These are phyloP conservation scores for Leishmania amazonensis DNA, from an alignment of 208 protist genomes.

Conservation along the genomic window DNA sequence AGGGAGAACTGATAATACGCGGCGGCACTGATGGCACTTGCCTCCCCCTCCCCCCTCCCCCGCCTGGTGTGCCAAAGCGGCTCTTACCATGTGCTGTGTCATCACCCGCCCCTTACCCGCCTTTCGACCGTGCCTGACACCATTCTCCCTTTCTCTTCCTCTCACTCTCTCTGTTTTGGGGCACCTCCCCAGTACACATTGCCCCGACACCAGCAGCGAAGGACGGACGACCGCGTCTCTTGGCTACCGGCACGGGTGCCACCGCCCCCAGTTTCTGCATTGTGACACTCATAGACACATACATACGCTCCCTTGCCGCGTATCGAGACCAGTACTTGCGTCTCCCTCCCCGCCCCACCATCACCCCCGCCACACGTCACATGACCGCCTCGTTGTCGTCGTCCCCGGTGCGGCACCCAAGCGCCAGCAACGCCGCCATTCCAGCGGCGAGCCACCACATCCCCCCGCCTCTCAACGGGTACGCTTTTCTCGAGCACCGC, in stretches of 20 bases:
- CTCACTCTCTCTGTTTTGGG: neutral
- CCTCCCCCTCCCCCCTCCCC: neutral
- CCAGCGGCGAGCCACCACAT: slow-evolving; percentile 33
- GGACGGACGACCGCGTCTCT: neutral
- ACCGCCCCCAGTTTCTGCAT: neutral
- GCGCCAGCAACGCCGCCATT: slow-evolving; percentile 6
- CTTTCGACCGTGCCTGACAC: neutral
- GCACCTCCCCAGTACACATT: neutral
- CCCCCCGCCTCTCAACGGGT: slow-evolving; percentile 49
- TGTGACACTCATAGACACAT: slow-evolving; percentile 6
- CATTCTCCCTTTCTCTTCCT: neutral
- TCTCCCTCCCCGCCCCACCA: neutral
- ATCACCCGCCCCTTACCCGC: neutral
- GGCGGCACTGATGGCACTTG: neutral
- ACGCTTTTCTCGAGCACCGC: slow-evolving; percentile 51
- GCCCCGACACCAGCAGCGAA: neutral
- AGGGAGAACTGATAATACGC: neutral
- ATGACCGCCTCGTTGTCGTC: neutral
- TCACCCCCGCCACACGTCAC: neutral
- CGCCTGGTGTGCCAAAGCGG: neutral
- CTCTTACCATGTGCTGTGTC: neutral
- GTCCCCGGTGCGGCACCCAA: neutral
- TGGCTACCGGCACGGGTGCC: neutral
- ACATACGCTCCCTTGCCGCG: neutral
- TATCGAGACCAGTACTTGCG: neutral